These are phyloP conservation scores for Murraya koenigii DNA, from an alignment of 345 rosid species.

Conservation along the genomic window DNA sequence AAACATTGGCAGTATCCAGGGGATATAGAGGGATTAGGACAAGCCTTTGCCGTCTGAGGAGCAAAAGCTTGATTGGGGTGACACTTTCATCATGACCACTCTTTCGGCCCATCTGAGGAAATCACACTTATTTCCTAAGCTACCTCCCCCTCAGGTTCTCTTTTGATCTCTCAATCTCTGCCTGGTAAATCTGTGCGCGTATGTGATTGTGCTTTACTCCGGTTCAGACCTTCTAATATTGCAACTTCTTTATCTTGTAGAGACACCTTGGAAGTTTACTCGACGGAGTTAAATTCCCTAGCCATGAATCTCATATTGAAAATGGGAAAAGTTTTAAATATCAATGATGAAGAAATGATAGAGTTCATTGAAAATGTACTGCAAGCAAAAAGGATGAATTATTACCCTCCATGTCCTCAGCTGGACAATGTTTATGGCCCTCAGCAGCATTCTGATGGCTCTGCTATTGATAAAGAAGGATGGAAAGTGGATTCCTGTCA, in stretches of 20 bases:
- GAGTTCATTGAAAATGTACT: slow-evolving; percentile 10
- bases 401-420: not conserved
- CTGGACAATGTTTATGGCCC: slow-evolving; percentile 32
- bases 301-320: slow-evolving; percentile 3
- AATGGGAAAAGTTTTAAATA: slow-evolving; percentile 21
- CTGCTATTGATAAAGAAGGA: slow-evolving; percentile 21
- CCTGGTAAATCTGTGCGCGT: too few species aligned
- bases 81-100: not conserved
- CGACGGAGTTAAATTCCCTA: slow-evolving; percentile 15
- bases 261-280: slow-evolving; percentile 21
- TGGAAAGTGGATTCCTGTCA: slow-evolving; percentile 34
- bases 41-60: too few species aligned
- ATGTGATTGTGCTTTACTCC: too few species aligned
- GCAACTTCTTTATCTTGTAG: not conserved
- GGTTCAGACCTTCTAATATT: too few species aligned
- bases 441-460: slow-evolving; percentile 31
- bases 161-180: too few species aligned
- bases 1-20: too few species aligned
- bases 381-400: slow-evolving; percentile 29
- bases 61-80: not conserved
- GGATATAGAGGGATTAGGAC: too few species aligned
- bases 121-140: too few species aligned
- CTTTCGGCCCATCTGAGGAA: too few species aligned
- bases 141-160: too few species aligned
- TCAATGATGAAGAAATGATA: slow-evolving; percentile 19